A percentile compares a stretch with the other conserved stretches of the same genome.
Conservation (phyloP, 306 rosid species). For the Rosa chinensis region DNA sequence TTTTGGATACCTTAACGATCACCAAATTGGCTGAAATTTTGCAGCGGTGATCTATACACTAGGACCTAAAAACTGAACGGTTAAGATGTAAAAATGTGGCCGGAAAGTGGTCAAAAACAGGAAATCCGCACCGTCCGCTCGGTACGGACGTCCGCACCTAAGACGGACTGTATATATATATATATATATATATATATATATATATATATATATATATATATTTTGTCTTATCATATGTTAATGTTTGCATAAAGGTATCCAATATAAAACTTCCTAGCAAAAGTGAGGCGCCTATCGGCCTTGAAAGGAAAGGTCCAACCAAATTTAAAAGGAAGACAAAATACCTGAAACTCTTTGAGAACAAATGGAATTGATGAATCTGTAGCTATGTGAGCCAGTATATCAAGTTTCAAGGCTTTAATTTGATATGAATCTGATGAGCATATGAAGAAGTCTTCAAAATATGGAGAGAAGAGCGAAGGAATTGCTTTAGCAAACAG, state of each 20-base stretch:
- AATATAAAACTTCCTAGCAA: not conserved
- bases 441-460: slow-evolving; percentile 74
- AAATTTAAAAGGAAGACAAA: slow-evolving; percentile 4
- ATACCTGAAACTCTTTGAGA: slow-evolving; percentile 89
- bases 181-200: not conserved
- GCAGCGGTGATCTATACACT: too few relatives aligned
- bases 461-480: slow-evolving; percentile 74
- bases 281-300: not conserved
- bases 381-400: slow-evolving; percentile 68
- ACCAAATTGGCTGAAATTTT: too few relatives aligned
- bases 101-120: too few relatives aligned
- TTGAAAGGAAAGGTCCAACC: slow-evolving; percentile 1
- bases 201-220: not conserved
- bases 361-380: slow-evolving; percentile 62
- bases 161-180: not conserved
- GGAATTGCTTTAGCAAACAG: slow-evolving; percentile 96
- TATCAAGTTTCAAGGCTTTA: slow-evolving; percentile 84
- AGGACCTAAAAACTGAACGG: too few relatives aligned
- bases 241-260: not conserved
- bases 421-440: slow-evolving; percentile 86
- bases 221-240: not conserved
- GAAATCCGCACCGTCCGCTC: too few relatives aligned
- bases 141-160: too few relatives aligned
- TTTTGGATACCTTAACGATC: too few relatives aligned
- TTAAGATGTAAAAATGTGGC: too few relatives aligned